A percentile compares a stretch with the other conserved stretches of the same genome.
Conservation (phyloP, 176 grass and related monocot species). For the Thinopyrum elongatum region DNA sequence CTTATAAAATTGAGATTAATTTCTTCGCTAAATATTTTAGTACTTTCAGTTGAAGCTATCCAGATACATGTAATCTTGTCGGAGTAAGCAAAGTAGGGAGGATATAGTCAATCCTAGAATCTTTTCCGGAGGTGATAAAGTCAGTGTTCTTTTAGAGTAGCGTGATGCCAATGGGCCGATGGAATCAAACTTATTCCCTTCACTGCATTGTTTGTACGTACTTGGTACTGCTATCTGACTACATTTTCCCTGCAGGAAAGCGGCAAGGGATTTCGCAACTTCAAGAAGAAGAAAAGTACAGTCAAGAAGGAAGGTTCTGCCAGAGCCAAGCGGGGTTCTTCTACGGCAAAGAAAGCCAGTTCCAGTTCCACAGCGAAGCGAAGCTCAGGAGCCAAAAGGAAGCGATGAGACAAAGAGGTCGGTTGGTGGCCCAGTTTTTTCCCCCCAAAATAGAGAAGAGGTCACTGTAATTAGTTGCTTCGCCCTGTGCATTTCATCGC, state of each 20-base stretch:
- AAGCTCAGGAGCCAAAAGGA: slow-evolving; percentile 30
- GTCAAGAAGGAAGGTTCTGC: slow-evolving; percentile 29
- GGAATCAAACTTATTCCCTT: neutral
- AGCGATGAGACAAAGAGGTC: slow-evolving; percentile 15
- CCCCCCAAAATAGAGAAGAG: neutral
- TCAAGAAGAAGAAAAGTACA: slow-evolving; percentile 40
- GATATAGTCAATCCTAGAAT: neutral
- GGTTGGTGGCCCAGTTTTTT: neutral
- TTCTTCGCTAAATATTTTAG: neutral
- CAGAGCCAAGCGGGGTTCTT: slow-evolving; percentile 1
- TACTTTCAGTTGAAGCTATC: neutral
- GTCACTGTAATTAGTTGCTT: slow-evolving; percentile 26
- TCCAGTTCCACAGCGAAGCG: slow-evolving; percentile 5
- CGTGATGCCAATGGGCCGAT: neutral
- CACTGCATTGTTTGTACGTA: neutral
- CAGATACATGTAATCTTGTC: neutral
- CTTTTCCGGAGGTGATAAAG: neutral
- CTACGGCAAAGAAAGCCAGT: slow-evolving; percentile 2
- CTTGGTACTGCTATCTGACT: slow-evolving; percentile 17
- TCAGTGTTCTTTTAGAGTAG: neutral
- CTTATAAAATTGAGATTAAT: neutral
- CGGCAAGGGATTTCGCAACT: slow-evolving; percentile 37
- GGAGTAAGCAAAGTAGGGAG: neutral
- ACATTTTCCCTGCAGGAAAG: slow-evolving; percentile 43
- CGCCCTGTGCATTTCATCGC: neutral